phyloP scores from a whole-genome alignment of 768 basidiomycete species.

The Flagelloscypha sp. region DNA sequence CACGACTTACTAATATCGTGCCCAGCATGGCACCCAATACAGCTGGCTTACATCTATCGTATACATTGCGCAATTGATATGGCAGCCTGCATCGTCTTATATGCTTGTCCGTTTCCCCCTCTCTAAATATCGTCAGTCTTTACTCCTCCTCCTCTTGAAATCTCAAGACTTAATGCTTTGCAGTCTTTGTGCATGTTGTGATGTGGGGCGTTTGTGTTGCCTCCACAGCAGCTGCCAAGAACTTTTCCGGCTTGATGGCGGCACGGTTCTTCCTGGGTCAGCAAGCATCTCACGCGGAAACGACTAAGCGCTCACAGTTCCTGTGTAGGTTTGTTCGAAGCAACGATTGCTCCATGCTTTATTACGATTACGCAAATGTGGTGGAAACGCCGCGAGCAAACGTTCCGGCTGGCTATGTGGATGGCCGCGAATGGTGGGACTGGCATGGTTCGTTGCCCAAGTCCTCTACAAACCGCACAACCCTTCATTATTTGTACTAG shows the following conservation, averaged over 20 bases:
- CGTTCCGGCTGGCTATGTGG: conserved; percentile 33
- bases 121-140: conserved; percentile 27
- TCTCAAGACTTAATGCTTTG: neutral
- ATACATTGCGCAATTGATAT: conserved; percentile 35
- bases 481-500: conserved; percentile 11
- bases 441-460: conserved; percentile 22
- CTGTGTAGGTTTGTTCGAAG: conserved; percentile 39
- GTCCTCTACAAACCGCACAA: too few species aligned
- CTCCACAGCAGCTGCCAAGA: conserved; percentile 27
- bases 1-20: too few species aligned
- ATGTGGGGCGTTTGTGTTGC: conserved; percentile 35
- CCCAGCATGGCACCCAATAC: conserved; percentile 35
- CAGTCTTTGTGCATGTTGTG: conserved; percentile 30
- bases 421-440: conserved; percentile 35
- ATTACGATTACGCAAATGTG: conserved; percentile 44
- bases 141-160: conserved; percentile 2
- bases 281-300: too few species aligned
- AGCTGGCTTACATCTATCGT: conserved; percentile 37
- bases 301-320: too few species aligned
- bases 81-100: conserved; percentile 36
- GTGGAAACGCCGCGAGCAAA: conserved; percentile 43
- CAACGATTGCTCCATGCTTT: conserved; percentile 41
- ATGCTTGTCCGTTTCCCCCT: conserved; percentile 31
- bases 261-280: conserved; percentile 37
- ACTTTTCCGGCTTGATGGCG: conserved; percentile 32